phyloP scores from a whole-genome alignment of 257 asterid species.

The Coffea canephora region DNA sequence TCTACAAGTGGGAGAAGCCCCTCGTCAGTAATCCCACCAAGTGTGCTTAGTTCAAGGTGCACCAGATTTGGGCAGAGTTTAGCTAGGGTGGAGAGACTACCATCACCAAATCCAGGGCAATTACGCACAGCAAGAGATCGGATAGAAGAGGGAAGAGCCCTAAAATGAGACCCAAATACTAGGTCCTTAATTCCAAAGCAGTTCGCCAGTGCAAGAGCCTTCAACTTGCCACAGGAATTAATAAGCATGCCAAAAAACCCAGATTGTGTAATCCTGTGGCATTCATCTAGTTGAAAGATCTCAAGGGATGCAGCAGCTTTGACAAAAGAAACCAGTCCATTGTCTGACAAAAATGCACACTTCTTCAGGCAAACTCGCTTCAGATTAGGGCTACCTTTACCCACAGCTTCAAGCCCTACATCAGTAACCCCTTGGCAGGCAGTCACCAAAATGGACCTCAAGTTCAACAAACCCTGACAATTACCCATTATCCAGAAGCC shows the following conservation, averaged over 20 bases:
- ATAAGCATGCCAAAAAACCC: conserved; percentile 68
- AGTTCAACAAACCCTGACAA: conserved; percentile 69
- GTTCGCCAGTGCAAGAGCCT: conserved; percentile 55
- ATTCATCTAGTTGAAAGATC: conserved; percentile 64
- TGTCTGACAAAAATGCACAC: conserved; percentile 63
- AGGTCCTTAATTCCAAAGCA: conserved; percentile 73
- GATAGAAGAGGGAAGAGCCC: conserved; percentile 48
- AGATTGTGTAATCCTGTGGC: conserved; percentile 69
- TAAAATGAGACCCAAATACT: conserved; percentile 30
- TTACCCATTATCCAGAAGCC: conserved; percentile 99
- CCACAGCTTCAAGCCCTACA: conserved; percentile 60
- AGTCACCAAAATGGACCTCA: conserved; percentile 55
- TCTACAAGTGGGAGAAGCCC: conserved; percentile 66
- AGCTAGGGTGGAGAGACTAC: conserved; percentile 49
- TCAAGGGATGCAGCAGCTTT: conserved; percentile 58
- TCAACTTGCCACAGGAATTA: conserved; percentile 51
- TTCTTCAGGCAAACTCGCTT: conserved; percentile 51
- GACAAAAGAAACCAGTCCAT: conserved; percentile 59
- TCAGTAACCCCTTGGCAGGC: conserved; percentile 83
- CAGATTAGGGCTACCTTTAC: conserved; percentile 64
- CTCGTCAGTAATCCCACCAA: conserved; percentile 51
- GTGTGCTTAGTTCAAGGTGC: conserved; percentile 53
- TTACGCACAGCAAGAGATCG: conserved; percentile 55
- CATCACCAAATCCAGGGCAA: conserved; percentile 76
- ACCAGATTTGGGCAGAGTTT: conserved; percentile 58